These are phyloP conservation scores for Anisodus tanguticus DNA, from an alignment of 257 asterid genomes.

Conservation along the genomic window DNA sequence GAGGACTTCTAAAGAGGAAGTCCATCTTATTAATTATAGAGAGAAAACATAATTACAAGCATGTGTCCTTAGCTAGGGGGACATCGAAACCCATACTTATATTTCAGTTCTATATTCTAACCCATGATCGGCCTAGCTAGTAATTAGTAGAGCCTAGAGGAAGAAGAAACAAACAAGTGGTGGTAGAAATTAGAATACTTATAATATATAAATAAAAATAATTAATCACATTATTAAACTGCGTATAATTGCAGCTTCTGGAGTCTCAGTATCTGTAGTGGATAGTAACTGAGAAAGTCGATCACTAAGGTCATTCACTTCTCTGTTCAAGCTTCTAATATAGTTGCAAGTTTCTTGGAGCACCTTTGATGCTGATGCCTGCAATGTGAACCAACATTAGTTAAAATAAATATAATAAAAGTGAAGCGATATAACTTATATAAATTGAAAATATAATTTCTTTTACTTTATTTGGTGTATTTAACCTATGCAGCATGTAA, in stretches of 20 bases:
- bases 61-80: not conserved
- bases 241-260: slow-evolving; percentile 34
- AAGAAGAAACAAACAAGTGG: not conserved
- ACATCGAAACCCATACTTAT: not conserved
- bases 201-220: not conserved
- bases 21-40: not conserved
- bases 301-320: slow-evolving; percentile 31
- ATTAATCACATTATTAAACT: slow-evolving; percentile 27
- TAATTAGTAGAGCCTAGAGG: not conserved
- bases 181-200: not conserved
- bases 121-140: not conserved
- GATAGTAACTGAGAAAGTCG: slow-evolving; percentile 31
- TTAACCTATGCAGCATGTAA: no score
- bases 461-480: no score
- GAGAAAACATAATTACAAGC: not conserved
- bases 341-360: slow-evolving; percentile 35
- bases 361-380: slow-evolving; percentile 34
- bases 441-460: no score
- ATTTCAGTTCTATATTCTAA: slow-evolving; percentile 1
- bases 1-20: not conserved
- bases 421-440: not conserved
- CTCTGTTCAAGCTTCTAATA: slow-evolving; percentile 31
- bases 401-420: not conserved
- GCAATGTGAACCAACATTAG: not conserved
- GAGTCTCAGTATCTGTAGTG: slow-evolving; percentile 27